Conservation (phyloP, 306 rosid genomes). For the Sphenostylis stenocarpa region DNA sequence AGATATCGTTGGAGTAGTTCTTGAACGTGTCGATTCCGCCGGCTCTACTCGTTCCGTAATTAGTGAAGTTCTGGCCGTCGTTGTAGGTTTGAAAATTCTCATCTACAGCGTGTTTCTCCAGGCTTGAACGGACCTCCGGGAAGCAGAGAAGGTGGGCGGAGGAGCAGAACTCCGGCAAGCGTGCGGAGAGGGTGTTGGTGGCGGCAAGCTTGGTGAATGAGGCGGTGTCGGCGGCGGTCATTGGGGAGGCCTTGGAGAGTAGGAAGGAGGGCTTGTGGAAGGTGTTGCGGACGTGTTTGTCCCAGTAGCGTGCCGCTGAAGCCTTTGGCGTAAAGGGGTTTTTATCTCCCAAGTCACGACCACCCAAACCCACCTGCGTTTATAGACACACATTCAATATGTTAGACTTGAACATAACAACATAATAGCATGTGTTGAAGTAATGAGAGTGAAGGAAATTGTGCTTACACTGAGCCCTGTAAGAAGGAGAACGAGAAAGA, state of each 20-base stretch:
- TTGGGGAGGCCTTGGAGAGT: constrained; percentile 69
- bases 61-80: constrained; percentile 57
- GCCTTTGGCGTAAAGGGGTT: constrained; percentile 78
- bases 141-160: constrained; percentile 75
- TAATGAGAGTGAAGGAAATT: neutral
- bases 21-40: constrained; percentile 64
- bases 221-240: constrained; percentile 55
- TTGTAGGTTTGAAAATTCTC: constrained; percentile 42
- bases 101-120: constrained; percentile 46
- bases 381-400: neutral
- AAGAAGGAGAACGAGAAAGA: neutral
- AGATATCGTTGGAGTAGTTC: constrained; percentile 48
- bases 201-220: constrained; percentile 52
- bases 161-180: constrained; percentile 69
- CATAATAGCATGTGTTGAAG: no score
- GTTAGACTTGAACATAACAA: neutral
- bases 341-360: constrained; percentile 27
- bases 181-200: constrained; percentile 51
- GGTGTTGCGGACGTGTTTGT: constrained; percentile 52
- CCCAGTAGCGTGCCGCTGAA: constrained; percentile 72
- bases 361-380: constrained; percentile 55
- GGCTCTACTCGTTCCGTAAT: constrained; percentile 54
- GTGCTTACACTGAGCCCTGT: neutral
- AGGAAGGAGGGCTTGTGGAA: constrained; percentile 53
- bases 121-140: constrained; percentile 48